Conservation (phyloP, 306 rosid genomes). For the Glycine latifolia region DNA sequence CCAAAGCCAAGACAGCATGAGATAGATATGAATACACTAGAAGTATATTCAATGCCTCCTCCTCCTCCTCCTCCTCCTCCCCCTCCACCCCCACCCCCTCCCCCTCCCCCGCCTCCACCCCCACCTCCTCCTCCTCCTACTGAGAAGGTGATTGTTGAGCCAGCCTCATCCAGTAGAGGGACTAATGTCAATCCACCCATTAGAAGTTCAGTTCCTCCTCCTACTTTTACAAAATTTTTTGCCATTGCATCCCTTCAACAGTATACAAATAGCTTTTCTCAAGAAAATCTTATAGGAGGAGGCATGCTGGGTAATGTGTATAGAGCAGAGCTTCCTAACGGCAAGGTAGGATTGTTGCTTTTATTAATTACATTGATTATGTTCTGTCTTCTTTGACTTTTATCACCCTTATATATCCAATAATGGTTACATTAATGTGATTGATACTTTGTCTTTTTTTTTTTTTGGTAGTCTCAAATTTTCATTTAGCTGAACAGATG, state of each 20-base stretch:
- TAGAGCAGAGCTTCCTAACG: constrained; percentile 88
- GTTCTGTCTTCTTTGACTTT: constrained; percentile 34
- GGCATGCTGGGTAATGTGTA: constrained; percentile 96
- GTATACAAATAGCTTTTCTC: constrained; percentile 93
- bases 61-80: constrained; percentile 48
- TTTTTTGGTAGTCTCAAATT: not conserved
- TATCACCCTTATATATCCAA: constrained; percentile 16
- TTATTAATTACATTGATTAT: constrained; percentile 38
- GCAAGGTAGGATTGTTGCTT: constrained; percentile 72
- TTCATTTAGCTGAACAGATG: constrained; percentile 30
- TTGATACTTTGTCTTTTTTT: not conserved
- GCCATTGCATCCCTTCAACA: constrained; percentile 94
- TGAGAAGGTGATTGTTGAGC: constrained; percentile 71
- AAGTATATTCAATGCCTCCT: constrained; percentile 65
- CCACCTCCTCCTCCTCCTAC: constrained; percentile 63
- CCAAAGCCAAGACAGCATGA: constrained; percentile 64
- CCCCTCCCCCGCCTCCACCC: constrained; percentile 1
- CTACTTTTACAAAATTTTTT: constrained; percentile 71
- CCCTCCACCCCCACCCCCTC: not conserved
- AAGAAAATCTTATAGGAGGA: constrained; percentile 79
- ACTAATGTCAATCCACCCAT: constrained; percentile 55
- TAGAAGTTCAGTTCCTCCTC: constrained; percentile 47
- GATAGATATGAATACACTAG: constrained; percentile 63
- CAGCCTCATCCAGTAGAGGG: constrained; percentile 52
- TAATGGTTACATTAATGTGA: not conserved